Evolutionary conservation across 164 flowering plant genomes (phyloP).

Genomic region (Tetrastigma voinierianum): DNA sequence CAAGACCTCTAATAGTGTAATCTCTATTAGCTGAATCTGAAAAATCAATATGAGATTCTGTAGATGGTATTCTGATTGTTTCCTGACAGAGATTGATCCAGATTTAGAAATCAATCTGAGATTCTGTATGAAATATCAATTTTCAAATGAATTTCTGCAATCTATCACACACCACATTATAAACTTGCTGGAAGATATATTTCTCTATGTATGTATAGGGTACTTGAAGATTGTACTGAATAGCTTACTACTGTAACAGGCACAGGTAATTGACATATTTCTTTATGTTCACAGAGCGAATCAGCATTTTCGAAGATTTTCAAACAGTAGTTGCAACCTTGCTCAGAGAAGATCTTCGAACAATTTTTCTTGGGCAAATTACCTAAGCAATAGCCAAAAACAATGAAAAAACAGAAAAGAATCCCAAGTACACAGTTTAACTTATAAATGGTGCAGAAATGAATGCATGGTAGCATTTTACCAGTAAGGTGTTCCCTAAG

Average conservation of each 20-base stretch:
- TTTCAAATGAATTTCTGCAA: not conserved
- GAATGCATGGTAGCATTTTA: conserved; percentile 9
- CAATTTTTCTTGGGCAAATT: conserved; percentile 49
- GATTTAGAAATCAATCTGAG: not conserved
- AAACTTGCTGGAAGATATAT: not conserved
- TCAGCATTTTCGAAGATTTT: conserved; percentile 43
- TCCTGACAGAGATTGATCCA: conserved; percentile 26
- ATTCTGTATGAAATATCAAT: not conserved
- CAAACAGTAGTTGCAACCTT: conserved; percentile 68
- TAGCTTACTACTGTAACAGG: conserved; percentile 52
- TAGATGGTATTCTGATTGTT: conserved; percentile 8
- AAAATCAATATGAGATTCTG: conserved; percentile 26
- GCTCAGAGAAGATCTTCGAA: conserved; percentile 36
- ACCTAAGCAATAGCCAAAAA: conserved; percentile 30
- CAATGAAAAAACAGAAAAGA: not conserved
- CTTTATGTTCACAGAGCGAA: conserved; percentile 41
- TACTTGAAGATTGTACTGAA: conserved; percentile 2
- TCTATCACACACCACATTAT: not conserved
- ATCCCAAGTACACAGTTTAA: not conserved
- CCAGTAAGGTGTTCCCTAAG: conserved; percentile 66
- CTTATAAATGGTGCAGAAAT: not conserved
- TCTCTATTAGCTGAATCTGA: conserved; percentile 9
- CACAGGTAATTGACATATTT: conserved; percentile 38
- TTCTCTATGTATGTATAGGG: not conserved
- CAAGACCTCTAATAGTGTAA: conserved; percentile 10